phyloP scores from a whole-genome alignment of 495 filamentous ascomycete genomes.

The Hypoxylon fuscum region DNA sequence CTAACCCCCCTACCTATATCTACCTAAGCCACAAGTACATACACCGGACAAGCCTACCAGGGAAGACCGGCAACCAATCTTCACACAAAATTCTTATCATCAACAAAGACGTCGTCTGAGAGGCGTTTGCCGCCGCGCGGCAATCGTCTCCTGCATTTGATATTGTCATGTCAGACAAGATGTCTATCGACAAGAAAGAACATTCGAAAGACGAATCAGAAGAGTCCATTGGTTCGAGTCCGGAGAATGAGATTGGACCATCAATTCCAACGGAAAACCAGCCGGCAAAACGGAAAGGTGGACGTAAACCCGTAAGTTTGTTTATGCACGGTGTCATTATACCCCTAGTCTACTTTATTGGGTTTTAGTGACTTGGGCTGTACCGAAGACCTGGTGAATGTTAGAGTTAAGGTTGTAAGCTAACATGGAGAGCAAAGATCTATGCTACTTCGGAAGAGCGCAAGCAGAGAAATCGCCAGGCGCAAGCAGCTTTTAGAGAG shows the following conservation, averaged over 20 bases:
- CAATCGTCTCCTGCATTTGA: conserved; percentile 38
- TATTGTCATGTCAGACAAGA: conserved; percentile 64
- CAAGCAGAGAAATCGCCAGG: conserved; percentile 97
- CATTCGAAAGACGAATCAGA: conserved; percentile 60
- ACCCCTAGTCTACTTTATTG: conserved; percentile 22
- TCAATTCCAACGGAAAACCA: conserved; percentile 54
- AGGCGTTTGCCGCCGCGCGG: conserved; percentile 48
- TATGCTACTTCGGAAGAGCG: conserved; percentile 98
- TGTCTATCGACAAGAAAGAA: conserved; percentile 68
- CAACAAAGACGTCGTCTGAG: conserved; percentile 23
- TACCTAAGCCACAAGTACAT: conserved; percentile 24
- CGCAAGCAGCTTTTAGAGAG: conserved; percentile 96
- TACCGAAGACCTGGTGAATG: conserved; percentile 28
- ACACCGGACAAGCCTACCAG: conserved; percentile 27
- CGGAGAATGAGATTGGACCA: conserved; percentile 57
- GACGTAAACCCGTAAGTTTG: conserved; percentile 88
- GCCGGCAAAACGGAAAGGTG: conserved; percentile 88
- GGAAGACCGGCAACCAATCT: conserved; percentile 17
- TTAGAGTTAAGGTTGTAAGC: conserved; percentile 24
- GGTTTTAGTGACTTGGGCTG: conserved; percentile 36
- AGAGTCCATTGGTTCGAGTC: conserved; percentile 64
- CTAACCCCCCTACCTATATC: no score
- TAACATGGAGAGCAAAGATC: conserved; percentile 64
- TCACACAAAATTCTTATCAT: conserved; percentile 8
- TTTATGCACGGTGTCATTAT: conserved; percentile 5